Conservation (phyloP, 1,284 basidiomycete genomes). For the Pseudozyma sp. region DNA sequence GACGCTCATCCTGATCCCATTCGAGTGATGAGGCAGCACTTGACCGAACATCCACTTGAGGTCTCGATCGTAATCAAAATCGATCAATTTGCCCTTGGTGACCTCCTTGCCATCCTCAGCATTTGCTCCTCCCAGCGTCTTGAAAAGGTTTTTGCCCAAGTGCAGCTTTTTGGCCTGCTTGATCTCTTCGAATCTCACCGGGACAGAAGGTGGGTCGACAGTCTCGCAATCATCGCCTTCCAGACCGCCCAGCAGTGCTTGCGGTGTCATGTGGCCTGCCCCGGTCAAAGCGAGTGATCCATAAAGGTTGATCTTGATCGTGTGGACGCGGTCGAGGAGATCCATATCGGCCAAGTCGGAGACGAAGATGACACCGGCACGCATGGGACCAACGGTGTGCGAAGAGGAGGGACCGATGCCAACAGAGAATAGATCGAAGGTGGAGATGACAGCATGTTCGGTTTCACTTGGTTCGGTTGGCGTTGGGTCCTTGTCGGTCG, state of each 20-base stretch:
- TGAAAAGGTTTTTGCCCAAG: conserved; percentile 73
- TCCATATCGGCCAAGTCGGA: conserved; percentile 77
- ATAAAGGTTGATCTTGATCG: conserved; percentile 86
- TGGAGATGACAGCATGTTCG: conserved; percentile 87
- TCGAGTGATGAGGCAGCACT: conserved; percentile 69
- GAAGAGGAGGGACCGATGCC: conserved; percentile 73
- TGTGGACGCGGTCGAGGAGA: conserved; percentile 80
- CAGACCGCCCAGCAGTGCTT: conserved; percentile 88
- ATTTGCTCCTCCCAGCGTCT: conserved; percentile 21
- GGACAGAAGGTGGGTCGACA: conserved; percentile 81
- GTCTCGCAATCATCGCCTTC: conserved; percentile 80
- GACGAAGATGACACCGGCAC: conserved; percentile 84
- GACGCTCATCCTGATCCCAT: conserved; percentile 88
- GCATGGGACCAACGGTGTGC: conserved; percentile 86
- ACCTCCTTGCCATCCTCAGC: conserved; percentile 1
- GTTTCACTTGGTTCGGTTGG: conserved; percentile 55
- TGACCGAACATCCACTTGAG: conserved; percentile 89
- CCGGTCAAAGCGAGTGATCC: conserved; percentile 75
- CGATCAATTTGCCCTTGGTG: conserved; percentile 70
- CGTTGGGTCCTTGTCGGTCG: neutral
- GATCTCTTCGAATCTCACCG: conserved; percentile 78
- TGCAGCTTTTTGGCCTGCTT: conserved; percentile 76
- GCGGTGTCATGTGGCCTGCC: conserved; percentile 93
- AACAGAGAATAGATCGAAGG: conserved; percentile 87
- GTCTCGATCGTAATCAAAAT: conserved; percentile 87